Conservation (phyloP, 257 asterid species). For the Salvia hispanica region DNA sequence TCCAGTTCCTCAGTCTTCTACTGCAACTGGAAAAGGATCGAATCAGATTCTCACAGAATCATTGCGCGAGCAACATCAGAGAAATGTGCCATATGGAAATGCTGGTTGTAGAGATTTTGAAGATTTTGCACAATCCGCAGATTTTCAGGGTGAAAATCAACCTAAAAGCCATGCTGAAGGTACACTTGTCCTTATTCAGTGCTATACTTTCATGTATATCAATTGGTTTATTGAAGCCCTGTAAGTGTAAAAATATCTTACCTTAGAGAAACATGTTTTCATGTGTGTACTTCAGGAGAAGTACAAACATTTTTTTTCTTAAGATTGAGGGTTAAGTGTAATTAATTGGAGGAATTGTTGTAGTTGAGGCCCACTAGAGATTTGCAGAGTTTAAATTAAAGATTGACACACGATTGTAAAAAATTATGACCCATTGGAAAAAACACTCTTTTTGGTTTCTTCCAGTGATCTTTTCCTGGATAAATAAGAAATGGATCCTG, state of each 20-base stretch:
- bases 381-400: slow-evolving; percentile 10
- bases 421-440: slow-evolving; percentile 19
- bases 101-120: slow-evolving; percentile 30
- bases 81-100: slow-evolving; percentile 22
- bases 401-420: too few species aligned
- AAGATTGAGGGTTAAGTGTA: slow-evolving; percentile 1
- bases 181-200: slow-evolving; percentile 35
- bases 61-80: slow-evolving; percentile 36
- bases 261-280: neutral
- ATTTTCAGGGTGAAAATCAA: slow-evolving; percentile 66
- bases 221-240: neutral
- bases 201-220: slow-evolving; percentile 1
- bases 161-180: slow-evolving; percentile 61
- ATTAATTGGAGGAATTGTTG: slow-evolving; percentile 2
- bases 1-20: slow-evolving; percentile 63
- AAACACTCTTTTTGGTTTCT: neutral
- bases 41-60: slow-evolving; percentile 54
- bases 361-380: slow-evolving; percentile 18
- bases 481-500: neutral
- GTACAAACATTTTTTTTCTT: neutral
- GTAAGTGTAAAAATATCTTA: neutral
- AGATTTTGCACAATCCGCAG: slow-evolving; percentile 43
- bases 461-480: neutral
- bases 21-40: slow-evolving; percentile 72
- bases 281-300: neutral